Evolutionary conservation across 2,329 filamentous ascomycete genomes (phyloP).

Genomic region (Alternaria arborescens): DNA sequence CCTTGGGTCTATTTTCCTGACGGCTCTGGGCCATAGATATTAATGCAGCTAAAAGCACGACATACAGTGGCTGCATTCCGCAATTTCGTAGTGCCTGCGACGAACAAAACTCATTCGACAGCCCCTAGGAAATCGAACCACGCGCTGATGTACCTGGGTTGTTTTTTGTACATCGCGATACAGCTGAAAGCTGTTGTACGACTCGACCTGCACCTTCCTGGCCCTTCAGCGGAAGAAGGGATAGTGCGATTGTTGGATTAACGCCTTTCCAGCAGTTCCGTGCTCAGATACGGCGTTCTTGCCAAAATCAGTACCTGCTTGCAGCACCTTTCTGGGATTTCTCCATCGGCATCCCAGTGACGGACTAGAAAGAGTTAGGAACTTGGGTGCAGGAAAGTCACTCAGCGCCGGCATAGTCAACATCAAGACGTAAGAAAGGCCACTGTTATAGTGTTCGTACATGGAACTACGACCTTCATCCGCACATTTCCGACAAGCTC

Average conservation of each 20-base stretch:
- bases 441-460: neutral
- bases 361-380: neutral
- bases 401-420: neutral
- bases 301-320: neutral
- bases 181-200: neutral
- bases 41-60: conserved; percentile 24
- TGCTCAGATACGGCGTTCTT: neutral
- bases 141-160: neutral
- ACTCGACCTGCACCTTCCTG: no score
- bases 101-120: neutral
- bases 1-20: neutral
- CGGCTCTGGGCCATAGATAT: neutral
- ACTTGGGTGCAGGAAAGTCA: neutral
- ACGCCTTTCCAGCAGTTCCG: neutral
- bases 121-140: neutral
- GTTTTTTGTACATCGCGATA: neutral
- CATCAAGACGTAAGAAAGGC: neutral
- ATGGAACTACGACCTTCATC: neutral
- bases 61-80: conserved; percentile 27
- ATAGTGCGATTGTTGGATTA: no score
- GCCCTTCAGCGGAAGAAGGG: neutral
- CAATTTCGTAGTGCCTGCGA: neutral
- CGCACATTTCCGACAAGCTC: neutral
- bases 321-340: neutral
- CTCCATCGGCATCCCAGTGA: neutral